Percentiles rank a stretch among this genome's conserved stretches.
These are phyloP conservation scores for Lojkania enalia DNA, from an alignment of 2,329 filamentous ascomycete species.

Conservation along the genomic window DNA sequence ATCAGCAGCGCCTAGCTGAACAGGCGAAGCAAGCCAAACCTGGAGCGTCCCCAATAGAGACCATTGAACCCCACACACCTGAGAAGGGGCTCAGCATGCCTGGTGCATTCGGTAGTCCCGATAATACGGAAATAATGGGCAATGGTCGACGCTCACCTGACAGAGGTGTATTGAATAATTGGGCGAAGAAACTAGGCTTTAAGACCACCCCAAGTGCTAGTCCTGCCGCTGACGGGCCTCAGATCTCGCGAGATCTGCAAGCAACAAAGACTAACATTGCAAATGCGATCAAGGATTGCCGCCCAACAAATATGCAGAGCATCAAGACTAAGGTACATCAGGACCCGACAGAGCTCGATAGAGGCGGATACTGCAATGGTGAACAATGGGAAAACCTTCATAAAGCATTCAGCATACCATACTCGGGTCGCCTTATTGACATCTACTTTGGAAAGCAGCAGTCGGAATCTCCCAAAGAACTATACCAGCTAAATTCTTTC, in stretches of 20 bases:
- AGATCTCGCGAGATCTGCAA: constrained; percentile 40
- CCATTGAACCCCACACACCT: constrained; percentile 28
- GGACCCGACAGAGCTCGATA: constrained; percentile 42
- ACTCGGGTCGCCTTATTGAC: constrained; percentile 38
- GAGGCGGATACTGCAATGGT: constrained; percentile 43
- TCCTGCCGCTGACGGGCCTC: constrained; percentile 32
- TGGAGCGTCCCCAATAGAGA: constrained; percentile 15
- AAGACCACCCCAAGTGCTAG: constrained; percentile 27
- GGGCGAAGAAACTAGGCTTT: constrained; percentile 43
- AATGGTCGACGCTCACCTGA: constrained; percentile 27
- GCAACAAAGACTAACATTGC: constrained; percentile 42
- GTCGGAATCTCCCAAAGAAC: constrained; percentile 27
- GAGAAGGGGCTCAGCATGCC: constrained; percentile 40
- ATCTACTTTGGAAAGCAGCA: constrained; percentile 41
- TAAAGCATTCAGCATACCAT: constrained; percentile 42
- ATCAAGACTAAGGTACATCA: constrained; percentile 42
- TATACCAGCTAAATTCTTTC: constrained; percentile 34
- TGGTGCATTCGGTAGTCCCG: constrained; percentile 42
- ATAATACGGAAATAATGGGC: constrained; percentile 34
- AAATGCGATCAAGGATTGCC: constrained; percentile 43
- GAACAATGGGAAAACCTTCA: constrained; percentile 43
- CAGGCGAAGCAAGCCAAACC: constrained; percentile 28
- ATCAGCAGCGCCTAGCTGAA: constrained; percentile 50
- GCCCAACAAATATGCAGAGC: constrained; percentile 35
- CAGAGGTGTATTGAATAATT: constrained; percentile 38